A percentile compares a stretch with the other conserved stretches of the same genome.
These are phyloP conservation scores for Vigna trinervia DNA, from an alignment of 306 rosid genomes.

Conservation along the genomic window DNA sequence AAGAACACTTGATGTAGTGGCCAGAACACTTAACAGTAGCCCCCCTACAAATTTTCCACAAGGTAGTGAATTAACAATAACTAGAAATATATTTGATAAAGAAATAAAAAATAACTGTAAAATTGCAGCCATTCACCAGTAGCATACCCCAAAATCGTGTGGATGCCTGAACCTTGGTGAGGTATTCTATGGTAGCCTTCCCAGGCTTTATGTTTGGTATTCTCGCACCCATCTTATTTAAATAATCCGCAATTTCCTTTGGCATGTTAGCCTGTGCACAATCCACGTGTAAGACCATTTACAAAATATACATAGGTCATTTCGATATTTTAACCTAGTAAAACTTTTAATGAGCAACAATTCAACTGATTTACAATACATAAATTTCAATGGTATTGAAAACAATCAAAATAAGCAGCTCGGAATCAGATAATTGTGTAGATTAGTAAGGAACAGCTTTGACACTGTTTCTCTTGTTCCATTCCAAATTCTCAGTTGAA, in stretches of 20 bases:
- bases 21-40: conserved; percentile 78
- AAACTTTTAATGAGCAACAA: conserved; percentile 12
- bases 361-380: conserved; percentile 8
- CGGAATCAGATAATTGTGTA: conserved; percentile 19
- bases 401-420: conserved; percentile 30
- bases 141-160: conserved; percentile 95
- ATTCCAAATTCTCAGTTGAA: conserved; percentile 26
- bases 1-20: conserved; percentile 86
- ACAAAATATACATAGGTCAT: conserved; percentile 27
- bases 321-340: conserved; percentile 9
- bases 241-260: conserved; percentile 97
- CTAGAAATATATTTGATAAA: conserved; percentile 29
- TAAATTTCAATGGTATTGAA: conserved; percentile 12
- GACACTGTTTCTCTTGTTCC: conserved; percentile 22
- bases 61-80: conserved; percentile 38
- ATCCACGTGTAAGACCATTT: conserved; percentile 36
- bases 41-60: conserved; percentile 72
- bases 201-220: conserved; percentile 95
- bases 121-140: conserved; percentile 38
- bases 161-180: conserved; percentile 94
- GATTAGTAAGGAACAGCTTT: conserved; percentile 14
- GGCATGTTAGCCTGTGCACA: conserved; percentile 94
- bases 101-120: conserved; percentile 19
- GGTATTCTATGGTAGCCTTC: conserved; percentile 94
- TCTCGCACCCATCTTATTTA: conserved; percentile 99